These are phyloP conservation scores for Talaromyces rugulosus DNA, from an alignment of 2,329 filamentous ascomycete species.

Conservation along the genomic window DNA sequence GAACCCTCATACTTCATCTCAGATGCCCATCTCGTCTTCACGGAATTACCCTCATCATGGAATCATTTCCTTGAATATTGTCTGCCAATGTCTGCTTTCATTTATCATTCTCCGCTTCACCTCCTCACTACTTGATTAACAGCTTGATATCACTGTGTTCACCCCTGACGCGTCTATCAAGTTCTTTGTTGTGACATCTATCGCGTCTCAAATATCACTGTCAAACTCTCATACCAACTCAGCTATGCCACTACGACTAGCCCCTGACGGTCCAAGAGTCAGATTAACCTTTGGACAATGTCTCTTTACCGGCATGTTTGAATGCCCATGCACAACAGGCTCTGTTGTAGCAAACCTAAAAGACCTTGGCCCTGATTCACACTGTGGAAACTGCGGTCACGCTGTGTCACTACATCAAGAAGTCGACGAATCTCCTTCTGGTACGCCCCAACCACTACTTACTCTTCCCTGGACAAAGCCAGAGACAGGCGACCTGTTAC, in stretches of 20 bases:
- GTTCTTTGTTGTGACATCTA: not conserved
- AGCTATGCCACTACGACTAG: not conserved
- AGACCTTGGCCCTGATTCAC: not conserved
- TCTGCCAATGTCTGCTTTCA: not conserved
- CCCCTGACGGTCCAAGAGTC: not conserved
- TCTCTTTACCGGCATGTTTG: constrained; percentile 3
- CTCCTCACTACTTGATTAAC: not conserved
- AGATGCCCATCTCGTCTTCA: not conserved
- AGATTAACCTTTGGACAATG: not conserved
- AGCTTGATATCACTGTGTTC: not conserved
- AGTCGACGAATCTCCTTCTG: not conserved
- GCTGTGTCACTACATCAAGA: not conserved
- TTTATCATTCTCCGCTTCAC: not conserved
- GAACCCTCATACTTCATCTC: not conserved
- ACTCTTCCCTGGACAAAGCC: not conserved
- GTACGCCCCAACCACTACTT: not conserved
- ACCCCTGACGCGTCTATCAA: not conserved
- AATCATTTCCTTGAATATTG: not conserved
- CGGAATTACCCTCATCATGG: not conserved
- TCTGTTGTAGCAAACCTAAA: not conserved
- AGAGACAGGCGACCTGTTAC: not conserved
- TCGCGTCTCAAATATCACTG: not conserved
- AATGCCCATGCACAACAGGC: not conserved
- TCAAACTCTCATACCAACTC: not conserved
- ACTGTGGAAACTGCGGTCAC: not conserved